A percentile compares a stretch with the other conserved stretches of the same genome.
phyloP scores from a whole-genome alignment of 176 grass and related monocot species.

The Areca catechu region DNA sequence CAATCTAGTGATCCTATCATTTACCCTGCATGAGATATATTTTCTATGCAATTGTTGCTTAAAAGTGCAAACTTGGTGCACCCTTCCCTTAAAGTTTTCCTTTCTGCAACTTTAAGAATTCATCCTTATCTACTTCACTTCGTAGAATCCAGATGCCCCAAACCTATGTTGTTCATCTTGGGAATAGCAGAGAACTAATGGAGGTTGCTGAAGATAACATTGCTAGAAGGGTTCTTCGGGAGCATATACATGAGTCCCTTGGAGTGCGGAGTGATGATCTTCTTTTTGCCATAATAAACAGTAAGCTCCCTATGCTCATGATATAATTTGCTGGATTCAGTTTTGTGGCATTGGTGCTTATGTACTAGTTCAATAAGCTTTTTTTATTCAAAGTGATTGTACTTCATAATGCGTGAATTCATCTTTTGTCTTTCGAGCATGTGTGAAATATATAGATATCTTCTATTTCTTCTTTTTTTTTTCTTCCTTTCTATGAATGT shows the following conservation, averaged over 20 bases:
- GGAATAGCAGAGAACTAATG: slow-evolving; percentile 92
- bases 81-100: neutral
- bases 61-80: too few relatives aligned
- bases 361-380: too few relatives aligned
- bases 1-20: too few relatives aligned
- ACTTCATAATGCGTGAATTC: too few relatives aligned
- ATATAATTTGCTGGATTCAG: too few relatives aligned
- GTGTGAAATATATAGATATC: neutral
- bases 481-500: slow-evolving; percentile 2
- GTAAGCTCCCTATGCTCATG: slow-evolving; percentile 32
- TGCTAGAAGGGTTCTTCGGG: slow-evolving; percentile 58
- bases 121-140: slow-evolving; percentile 1
- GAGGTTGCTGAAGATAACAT: slow-evolving; percentile 73
- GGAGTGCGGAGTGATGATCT: slow-evolving; percentile 53
- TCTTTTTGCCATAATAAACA: slow-evolving; percentile 98
- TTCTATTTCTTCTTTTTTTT: slow-evolving; percentile 1
- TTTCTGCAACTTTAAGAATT: neutral
- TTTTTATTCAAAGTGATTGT: too few relatives aligned
- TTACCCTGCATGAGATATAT: too few relatives aligned
- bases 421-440: too few relatives aligned
- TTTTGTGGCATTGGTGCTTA: too few relatives aligned
- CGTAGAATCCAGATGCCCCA: slow-evolving; percentile 96
- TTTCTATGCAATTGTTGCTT: too few relatives aligned
- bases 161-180: slow-evolving; percentile 86
- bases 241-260: slow-evolving; percentile 46